phyloP scores from a whole-genome alignment of 306 rosid species.

The Cyclanthera cordifolia region DNA sequence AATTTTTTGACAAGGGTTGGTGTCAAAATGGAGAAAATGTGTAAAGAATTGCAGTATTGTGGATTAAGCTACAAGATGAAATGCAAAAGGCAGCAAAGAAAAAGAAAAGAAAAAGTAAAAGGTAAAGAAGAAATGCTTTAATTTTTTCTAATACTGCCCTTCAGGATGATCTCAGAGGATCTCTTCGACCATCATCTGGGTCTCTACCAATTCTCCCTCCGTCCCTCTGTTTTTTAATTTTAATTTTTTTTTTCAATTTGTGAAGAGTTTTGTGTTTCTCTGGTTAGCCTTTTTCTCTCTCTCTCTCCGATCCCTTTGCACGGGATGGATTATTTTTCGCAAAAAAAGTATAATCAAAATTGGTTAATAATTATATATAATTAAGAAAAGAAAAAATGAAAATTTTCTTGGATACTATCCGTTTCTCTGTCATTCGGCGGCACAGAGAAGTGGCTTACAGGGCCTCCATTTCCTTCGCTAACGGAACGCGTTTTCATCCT shows the following conservation, averaged over 20 bases:
- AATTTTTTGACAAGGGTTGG: background rate
- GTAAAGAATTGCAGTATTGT: background rate
- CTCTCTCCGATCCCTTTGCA: slow-evolving; percentile 37
- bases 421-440: slow-evolving; percentile 11
- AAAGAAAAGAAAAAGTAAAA: background rate
- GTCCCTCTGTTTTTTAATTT: slow-evolving; percentile 10
- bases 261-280: slow-evolving; percentile 16
- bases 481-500: slow-evolving; percentile 44
- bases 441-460: slow-evolving; percentile 20
- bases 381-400: background rate
- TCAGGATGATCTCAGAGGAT: slow-evolving; percentile 82
- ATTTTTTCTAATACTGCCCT: slow-evolving; percentile 49
- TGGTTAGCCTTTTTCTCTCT: too few species aligned
- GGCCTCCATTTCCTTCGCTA: slow-evolving; percentile 31
- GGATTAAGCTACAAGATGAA: too few species aligned
- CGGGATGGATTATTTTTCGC: slow-evolving; percentile 20
- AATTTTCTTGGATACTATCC: background rate
- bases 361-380: slow-evolving; percentile 2
- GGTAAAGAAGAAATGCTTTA: background rate
- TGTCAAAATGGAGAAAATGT: background rate
- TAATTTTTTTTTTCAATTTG: slow-evolving; percentile 12
- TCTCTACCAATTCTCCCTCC: slow-evolving; percentile 24
- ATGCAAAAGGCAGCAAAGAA: slow-evolving; percentile 70
- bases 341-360: background rate
- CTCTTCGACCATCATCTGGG: slow-evolving; percentile 74